These are phyloP conservation scores for Sicyos baderoa DNA, from an alignment of 306 rosid genomes.

Conservation along the genomic window DNA sequence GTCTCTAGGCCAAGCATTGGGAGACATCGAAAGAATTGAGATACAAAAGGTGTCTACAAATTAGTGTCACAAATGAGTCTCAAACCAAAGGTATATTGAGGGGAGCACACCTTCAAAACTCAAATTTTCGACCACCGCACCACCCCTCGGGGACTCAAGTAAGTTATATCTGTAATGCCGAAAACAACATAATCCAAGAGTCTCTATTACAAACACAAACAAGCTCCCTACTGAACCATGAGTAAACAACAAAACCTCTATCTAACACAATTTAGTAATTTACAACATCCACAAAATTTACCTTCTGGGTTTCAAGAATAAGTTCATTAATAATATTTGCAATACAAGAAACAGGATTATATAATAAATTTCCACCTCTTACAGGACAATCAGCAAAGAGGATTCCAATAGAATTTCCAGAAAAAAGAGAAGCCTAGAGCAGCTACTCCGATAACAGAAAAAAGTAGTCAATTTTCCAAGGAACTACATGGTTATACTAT, in stretches of 20 bases:
- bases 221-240: background rate
- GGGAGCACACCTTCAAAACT: too few relatives aligned
- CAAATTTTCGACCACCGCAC: too few relatives aligned
- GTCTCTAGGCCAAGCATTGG: too few relatives aligned
- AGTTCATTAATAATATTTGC: background rate
- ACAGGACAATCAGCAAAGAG: background rate
- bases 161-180: background rate
- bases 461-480: background rate
- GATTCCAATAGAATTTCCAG: background rate
- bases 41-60: too few relatives aligned
- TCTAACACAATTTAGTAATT: background rate
- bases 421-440: conserved; percentile 5
- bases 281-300: background rate
- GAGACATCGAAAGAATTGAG: too few relatives aligned
- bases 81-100: too few relatives aligned
- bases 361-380: background rate
- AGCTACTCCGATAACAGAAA: background rate
- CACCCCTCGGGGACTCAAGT: too few relatives aligned
- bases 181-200: too few relatives aligned
- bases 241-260: background rate
- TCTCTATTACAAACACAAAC: too few relatives aligned
- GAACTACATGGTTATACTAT: background rate
- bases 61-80: too few relatives aligned
- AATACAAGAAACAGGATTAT: background rate
- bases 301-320: background rate